Conservation (phyloP, 371 early-diverging fungal species). For the Mortierella sp. region DNA sequence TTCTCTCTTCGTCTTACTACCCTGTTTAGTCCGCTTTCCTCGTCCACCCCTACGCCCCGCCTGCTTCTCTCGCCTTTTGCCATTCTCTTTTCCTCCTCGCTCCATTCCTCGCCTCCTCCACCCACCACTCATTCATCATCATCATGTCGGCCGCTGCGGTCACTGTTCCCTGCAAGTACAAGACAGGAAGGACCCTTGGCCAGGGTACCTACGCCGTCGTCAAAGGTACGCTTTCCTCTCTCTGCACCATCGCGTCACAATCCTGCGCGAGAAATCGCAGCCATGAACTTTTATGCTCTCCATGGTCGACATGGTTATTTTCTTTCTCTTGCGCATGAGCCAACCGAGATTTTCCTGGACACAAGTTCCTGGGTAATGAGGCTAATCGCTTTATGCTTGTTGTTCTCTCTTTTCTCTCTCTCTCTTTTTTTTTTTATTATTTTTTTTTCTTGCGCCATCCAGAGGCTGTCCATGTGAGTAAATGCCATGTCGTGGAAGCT, state of each 20-base stretch:
- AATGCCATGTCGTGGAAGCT: background rate
- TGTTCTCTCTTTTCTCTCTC: slow-evolving; percentile 1
- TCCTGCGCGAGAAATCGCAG: no score
- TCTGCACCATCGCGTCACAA: background rate
- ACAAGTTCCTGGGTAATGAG: no score
- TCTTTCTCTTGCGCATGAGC: background rate
- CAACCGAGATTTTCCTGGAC: no score
- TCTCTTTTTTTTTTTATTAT: background rate
- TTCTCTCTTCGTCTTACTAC: background rate
- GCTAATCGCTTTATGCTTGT: no score
- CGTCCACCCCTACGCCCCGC: background rate
- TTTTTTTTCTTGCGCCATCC: background rate
- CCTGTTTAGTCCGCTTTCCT: background rate
- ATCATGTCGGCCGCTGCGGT: slow-evolving; percentile 39
- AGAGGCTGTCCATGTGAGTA: slow-evolving; percentile 59
- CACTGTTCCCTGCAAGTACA: slow-evolving; percentile 74
- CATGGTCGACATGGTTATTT: background rate
- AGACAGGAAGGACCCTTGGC: slow-evolving; percentile 74
- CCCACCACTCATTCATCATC: background rate
- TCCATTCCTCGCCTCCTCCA: background rate
- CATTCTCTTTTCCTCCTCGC: no score
- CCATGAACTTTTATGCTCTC: background rate
- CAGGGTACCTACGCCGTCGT: slow-evolving; percentile 78
- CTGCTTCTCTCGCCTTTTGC: background rate
- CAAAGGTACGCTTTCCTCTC: slow-evolving; percentile 63